Evolutionary conservation across 2,329 filamentous ascomycete species (phyloP).

Genomic region (Aspergillus neotritici): DNA sequence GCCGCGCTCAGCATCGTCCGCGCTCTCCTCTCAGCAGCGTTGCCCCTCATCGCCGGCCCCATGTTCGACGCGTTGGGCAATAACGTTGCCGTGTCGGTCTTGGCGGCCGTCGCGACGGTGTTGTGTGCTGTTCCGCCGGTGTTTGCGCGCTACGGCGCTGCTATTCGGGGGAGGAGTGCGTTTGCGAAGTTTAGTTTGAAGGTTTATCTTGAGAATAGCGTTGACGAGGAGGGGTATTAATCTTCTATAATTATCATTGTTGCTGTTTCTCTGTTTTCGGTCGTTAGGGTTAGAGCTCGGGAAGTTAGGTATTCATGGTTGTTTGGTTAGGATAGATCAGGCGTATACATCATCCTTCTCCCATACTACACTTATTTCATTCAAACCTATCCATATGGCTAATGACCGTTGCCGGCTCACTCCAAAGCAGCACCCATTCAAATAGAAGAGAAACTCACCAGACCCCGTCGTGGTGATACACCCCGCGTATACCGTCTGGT

Average conservation of each 20-base stretch:
- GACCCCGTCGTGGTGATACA: too few relatives aligned
- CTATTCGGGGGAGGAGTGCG: conserved; percentile 28
- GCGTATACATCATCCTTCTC: too few relatives aligned
- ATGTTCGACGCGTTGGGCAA: conserved; percentile 36
- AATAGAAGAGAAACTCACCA: too few relatives aligned
- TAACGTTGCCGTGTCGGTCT: conserved; percentile 33
- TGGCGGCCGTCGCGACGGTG: conserved; percentile 37
- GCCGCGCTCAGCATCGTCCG: conserved; percentile 38
- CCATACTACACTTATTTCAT: too few relatives aligned
- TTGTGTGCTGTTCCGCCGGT: conserved; percentile 33
- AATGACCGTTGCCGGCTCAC: too few relatives aligned
- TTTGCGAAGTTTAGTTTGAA: conserved; percentile 30
- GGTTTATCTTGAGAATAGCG: conserved; percentile 22
- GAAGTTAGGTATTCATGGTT: too few relatives aligned
- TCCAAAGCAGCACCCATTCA: too few relatives aligned
- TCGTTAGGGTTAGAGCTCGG: too few relatives aligned
- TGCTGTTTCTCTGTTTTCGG: too few relatives aligned
- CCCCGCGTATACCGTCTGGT: too few relatives aligned
- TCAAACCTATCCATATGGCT: too few relatives aligned
- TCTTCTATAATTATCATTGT: background rate
- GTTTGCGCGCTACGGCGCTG: conserved; percentile 30
- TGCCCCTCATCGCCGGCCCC: conserved; percentile 36
- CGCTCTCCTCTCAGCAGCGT: conserved; percentile 31
- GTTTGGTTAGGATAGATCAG: too few relatives aligned
- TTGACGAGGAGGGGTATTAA: conserved; percentile 23